These are phyloP conservation scores for Pyrenopolyporus hunteri DNA, from an alignment of 495 filamentous ascomycete genomes.

Conservation along the genomic window DNA sequence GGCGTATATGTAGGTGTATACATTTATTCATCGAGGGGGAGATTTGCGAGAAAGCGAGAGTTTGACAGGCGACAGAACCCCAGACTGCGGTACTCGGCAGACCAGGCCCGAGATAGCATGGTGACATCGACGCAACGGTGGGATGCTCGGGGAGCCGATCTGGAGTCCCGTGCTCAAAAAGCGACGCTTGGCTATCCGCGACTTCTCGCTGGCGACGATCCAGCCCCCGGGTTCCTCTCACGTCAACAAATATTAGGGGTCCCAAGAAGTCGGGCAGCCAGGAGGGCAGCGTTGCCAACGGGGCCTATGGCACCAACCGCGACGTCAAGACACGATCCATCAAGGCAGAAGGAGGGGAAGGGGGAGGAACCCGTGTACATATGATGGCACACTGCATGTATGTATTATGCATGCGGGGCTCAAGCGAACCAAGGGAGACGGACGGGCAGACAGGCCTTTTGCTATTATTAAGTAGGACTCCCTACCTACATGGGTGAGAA, in stretches of 20 bases:
- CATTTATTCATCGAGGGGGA: conserved; percentile 23
- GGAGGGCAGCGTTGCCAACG: conserved; percentile 1
- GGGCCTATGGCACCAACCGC: conserved; percentile 17
- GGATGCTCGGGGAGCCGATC: conserved; percentile 32
- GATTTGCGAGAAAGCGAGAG: conserved; percentile 25
- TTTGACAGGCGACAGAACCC: conserved; percentile 32
- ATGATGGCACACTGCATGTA: conserved; percentile 20
- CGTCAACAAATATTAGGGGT: conserved; percentile 11
- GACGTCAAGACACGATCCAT: conserved; percentile 24
- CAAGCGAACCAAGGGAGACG: conserved; percentile 27
- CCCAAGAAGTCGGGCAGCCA: conserved; percentile 23
- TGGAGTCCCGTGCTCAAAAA: conserved; percentile 30
- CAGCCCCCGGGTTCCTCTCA: conserved; percentile 13
- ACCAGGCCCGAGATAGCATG: conserved; percentile 40
- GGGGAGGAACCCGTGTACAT: conserved; percentile 5
- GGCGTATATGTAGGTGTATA: too few relatives aligned
- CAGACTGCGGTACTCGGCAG: conserved; percentile 39
- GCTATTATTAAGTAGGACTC: conserved; percentile 35
- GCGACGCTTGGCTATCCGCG: conserved; percentile 10
- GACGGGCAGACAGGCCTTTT: not conserved
- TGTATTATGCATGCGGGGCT: conserved; percentile 32
- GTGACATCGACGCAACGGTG: conserved; percentile 37
- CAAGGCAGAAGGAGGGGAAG: conserved; percentile 4
- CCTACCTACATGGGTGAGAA: not conserved
- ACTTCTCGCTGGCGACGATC: not conserved